Base-by-base conservation (phyloP, 306 rosid genomes). In the Mimosa pudica region DNA sequence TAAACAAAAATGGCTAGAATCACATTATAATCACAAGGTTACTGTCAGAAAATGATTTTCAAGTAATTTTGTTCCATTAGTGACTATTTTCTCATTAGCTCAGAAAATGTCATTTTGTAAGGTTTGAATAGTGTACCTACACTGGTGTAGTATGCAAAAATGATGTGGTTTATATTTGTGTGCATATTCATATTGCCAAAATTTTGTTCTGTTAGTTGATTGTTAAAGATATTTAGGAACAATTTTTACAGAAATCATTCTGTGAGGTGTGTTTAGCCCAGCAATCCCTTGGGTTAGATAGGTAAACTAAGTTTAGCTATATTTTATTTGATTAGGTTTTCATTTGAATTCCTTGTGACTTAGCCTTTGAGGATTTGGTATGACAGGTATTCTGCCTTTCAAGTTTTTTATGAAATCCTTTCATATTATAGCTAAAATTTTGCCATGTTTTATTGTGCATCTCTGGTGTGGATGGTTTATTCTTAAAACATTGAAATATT, bases 401-500 rank as follows among this genome's bases (percentile, higher is more conserved):
- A 32, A 49, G 30, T 17, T n/a, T 67, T 33, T 4, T 41, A 24
- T 79, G 13, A 35, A 45, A 63, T 79, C 32, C 54, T 63, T 75
- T 63, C 14, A 54, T 44, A 5, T 51, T 57, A 47, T n/a, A 38
- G 18, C 13, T n/a, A 13, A 70, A 60, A 8, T 64, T 76, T 13
- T 76, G 3, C 76, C 35, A 16, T 79, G 9, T 73, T 58, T 52
- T 46, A 67, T 83, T 71, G 44, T 80, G 41, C 42, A 72, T 45
- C 71, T 64, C 9, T 12, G 35, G 70, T 65, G 65, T 42, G 69
- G 24, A 49, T 72, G 46, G 68, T 76, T 48, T 77, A 79, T 83
- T 70, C 64, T 79, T 76, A 85, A 79, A 79, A 63, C 77, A 38
- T 54, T 60, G 46, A 80, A 65, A 67, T 71, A 72, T 84, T 90